These are phyloP conservation scores for Aspergillus funiculosus DNA, from an alignment of 495 filamentous ascomycete genomes.

Conservation along the genomic window DNA sequence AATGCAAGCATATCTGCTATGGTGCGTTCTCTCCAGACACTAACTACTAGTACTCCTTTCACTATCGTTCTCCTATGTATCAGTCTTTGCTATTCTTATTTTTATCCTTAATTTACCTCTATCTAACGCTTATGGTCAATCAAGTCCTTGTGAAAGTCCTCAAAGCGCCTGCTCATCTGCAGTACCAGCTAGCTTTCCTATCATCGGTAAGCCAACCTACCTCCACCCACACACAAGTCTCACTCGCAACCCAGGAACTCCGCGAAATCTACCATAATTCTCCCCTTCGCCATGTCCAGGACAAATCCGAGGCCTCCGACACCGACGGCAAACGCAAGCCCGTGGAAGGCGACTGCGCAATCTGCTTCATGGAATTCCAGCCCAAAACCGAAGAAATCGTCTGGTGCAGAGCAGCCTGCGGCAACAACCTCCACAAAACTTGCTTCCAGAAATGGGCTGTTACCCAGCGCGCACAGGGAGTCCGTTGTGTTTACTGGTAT, in stretches of 20 bases:
- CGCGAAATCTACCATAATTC: slow-evolving; percentile 38
- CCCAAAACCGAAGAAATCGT: slow-evolving; percentile 51
- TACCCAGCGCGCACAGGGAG: slow-evolving; percentile 45
- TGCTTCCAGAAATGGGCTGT: slow-evolving; percentile 69
- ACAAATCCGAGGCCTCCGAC: slow-evolving; percentile 14
- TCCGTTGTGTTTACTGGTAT: slow-evolving; percentile 64
- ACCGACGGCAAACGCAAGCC: slow-evolving; percentile 51
- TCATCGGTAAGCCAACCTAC: slow-evolving; percentile 36
- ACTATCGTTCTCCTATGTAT: slow-evolving; percentile 4
- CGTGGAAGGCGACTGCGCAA: slow-evolving; percentile 70
- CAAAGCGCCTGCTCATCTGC: slow-evolving; percentile 54
- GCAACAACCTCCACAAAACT: slow-evolving; percentile 68
- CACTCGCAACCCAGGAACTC: slow-evolving; percentile 47
- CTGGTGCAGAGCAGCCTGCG: slow-evolving; percentile 68
- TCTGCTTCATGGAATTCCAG: slow-evolving; percentile 69
- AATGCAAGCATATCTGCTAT: slow-evolving; percentile 73
- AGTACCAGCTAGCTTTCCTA: slow-evolving; percentile 71
- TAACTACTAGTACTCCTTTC: background rate
- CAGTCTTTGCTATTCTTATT: slow-evolving; percentile 12
- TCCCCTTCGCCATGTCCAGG: slow-evolving; percentile 23
- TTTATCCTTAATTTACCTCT: slow-evolving; percentile 9
- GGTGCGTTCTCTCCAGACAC: slow-evolving; percentile 29
- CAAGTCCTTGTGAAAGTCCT: slow-evolving; percentile 60
- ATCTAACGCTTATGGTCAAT: slow-evolving; percentile 17
- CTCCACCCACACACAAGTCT: background rate